phyloP scores from a whole-genome alignment of 2,329 filamentous ascomycete genomes.

The Thermochaetoides dissita region DNA sequence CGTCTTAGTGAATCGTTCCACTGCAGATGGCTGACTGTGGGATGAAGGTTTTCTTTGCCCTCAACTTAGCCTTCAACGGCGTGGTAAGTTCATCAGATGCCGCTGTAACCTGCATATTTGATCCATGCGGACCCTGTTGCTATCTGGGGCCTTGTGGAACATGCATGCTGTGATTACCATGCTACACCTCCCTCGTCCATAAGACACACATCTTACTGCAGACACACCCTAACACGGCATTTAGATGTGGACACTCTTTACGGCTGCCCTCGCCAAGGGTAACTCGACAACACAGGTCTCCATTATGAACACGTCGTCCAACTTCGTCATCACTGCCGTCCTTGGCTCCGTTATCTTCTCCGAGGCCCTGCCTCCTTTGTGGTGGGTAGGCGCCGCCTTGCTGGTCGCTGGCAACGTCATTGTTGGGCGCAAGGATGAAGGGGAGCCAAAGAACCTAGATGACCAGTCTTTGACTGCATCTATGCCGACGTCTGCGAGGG shows the following conservation, averaged over 20 bases:
- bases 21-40: too few species aligned
- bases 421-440: constrained; percentile 53
- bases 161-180: too few species aligned
- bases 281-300: constrained; percentile 66
- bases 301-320: constrained; percentile 69
- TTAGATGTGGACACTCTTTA: constrained; percentile 74
- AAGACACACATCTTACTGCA: background rate
- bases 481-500: constrained; percentile 6
- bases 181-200: background rate
- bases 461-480: constrained; percentile 2
- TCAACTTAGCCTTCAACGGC: constrained; percentile 63
- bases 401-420: constrained; percentile 67
- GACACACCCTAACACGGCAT: constrained; percentile 2
- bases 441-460: constrained; percentile 4
- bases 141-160: background rate
- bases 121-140: background rate
- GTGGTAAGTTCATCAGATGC: constrained; percentile 32
- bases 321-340: constrained; percentile 66
- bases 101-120: too few species aligned
- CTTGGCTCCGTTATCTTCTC: constrained; percentile 57
- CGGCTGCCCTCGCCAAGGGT: constrained; percentile 58
- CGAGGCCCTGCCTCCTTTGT: constrained; percentile 56
- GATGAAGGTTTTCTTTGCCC: constrained; percentile 53
- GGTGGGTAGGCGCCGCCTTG: constrained; percentile 62
- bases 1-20: too few species aligned